phyloP scores from a whole-genome alignment of 148 eudicot species.

The Rhododendron molle region DNA sequence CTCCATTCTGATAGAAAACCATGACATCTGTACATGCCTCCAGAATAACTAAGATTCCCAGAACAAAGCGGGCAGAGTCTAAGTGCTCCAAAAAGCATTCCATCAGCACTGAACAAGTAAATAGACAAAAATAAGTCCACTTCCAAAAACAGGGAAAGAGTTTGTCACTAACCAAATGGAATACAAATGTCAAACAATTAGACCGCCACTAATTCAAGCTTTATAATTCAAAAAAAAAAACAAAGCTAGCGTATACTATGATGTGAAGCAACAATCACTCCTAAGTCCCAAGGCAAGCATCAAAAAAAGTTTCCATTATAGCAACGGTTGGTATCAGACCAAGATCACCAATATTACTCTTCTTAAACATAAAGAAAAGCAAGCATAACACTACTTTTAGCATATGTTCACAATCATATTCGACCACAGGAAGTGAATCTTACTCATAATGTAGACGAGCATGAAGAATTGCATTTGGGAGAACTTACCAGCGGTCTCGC shows the following conservation, averaged over 20 bases:
- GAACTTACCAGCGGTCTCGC: constrained; percentile 79
- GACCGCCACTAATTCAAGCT: neutral
- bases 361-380: neutral
- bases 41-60: constrained; percentile 64
- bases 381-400: neutral
- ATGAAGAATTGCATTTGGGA: neutral
- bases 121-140: neutral
- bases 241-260: neutral
- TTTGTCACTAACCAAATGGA: neutral
- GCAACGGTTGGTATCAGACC: neutral
- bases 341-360: neutral
- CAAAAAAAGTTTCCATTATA: neutral
- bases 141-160: neutral
- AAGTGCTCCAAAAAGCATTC: constrained; percentile 91
- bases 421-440: neutral
- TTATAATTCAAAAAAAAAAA: neutral
- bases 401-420: neutral
- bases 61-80: constrained; percentile 61
- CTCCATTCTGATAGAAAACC: constrained; percentile 90
- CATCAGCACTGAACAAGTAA: constrained; percentile 72
- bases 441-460: neutral
- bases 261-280: neutral
- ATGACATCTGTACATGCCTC: constrained; percentile 73
- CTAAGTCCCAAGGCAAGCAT: neutral
- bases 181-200: neutral